A percentile compares a stretch with the other conserved stretches of the same genome.
These are phyloP conservation scores for Claviceps sp. DNA, from an alignment of 2,329 filamentous ascomycete species.

Conservation along the genomic window DNA sequence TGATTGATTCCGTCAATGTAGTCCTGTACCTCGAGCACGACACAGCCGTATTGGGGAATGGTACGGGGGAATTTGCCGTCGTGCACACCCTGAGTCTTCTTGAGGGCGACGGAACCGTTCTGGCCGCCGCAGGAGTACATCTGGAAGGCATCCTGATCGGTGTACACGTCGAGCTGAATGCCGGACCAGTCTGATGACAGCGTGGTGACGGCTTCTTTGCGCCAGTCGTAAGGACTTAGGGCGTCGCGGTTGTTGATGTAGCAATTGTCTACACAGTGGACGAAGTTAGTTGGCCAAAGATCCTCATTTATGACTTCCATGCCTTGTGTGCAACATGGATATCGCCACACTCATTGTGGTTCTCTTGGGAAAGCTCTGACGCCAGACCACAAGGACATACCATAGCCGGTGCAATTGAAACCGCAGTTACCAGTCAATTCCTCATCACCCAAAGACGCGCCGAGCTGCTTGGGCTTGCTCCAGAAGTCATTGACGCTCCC, in stretches of 20 bases:
- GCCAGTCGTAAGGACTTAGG: constrained; percentile 50
- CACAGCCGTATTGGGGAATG: constrained; percentile 65
- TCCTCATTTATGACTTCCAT: too few species aligned
- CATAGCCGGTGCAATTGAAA: constrained; percentile 70
- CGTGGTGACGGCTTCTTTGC: constrained; percentile 45
- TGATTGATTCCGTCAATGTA: constrained; percentile 92
- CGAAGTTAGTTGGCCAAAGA: background rate
- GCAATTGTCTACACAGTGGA: constrained; percentile 41
- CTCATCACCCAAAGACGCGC: constrained; percentile 49
- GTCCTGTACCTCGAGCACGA: constrained; percentile 86
- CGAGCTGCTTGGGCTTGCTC: constrained; percentile 67
- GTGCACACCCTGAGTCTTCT: constrained; percentile 53
- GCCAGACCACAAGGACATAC: constrained; percentile 27
- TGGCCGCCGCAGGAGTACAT: constrained; percentile 72
- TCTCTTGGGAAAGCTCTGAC: background rate
- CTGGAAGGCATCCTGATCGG: constrained; percentile 79
- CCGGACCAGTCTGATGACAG: constrained; percentile 65
- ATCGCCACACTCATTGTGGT: background rate
- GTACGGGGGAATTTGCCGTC: constrained; percentile 39
- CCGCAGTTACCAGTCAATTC: constrained; percentile 65
- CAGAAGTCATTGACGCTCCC: constrained; percentile 71
- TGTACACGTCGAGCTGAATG: constrained; percentile 68
- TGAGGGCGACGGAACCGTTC: constrained; percentile 57
- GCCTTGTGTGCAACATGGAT: too few species aligned
- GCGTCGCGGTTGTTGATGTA: constrained; percentile 52